Percentiles rank a stretch among this genome's conserved stretches.
These are phyloP conservation scores for Trichosporon sp. DNA, from an alignment of 1,284 basidiomycete genomes.

Conservation along the genomic window DNA sequence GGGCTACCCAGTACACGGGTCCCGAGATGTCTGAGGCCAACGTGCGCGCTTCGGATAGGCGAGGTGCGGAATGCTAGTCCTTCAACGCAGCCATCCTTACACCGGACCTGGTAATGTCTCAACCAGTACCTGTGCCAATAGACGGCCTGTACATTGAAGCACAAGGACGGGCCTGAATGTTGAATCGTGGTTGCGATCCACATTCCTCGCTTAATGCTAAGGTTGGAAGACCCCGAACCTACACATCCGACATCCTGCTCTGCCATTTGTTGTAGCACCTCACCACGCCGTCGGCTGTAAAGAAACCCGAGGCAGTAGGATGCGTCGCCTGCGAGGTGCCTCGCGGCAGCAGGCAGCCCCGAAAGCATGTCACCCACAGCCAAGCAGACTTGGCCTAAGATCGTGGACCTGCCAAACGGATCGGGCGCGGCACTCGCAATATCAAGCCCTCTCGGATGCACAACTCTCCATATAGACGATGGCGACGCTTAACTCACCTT, in stretches of 20 bases:
- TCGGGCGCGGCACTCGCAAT: neutral
- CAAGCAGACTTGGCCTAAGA: neutral
- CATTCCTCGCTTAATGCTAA: neutral
- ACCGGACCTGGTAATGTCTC: neutral
- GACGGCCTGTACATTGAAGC: neutral
- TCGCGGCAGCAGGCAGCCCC: neutral
- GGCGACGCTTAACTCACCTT: conserved; percentile 56
- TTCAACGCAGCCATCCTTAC: neutral
- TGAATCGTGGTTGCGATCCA: neutral
- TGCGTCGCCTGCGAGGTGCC: neutral
- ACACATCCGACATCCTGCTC: neutral
- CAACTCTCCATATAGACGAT: neutral
- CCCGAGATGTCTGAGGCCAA: neutral
- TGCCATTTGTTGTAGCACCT: neutral
- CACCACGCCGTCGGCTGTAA: neutral
- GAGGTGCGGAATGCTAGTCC: neutral
- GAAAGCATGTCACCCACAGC: neutral
- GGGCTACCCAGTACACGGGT: too few relatives aligned
- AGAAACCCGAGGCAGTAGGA: neutral
- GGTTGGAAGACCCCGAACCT: neutral
- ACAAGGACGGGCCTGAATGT: neutral
- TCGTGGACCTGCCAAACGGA: neutral
- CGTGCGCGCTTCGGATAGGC: neutral
- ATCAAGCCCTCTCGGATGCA: neutral
- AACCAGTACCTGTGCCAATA: neutral